Base-by-base conservation (phyloP, 2,329 filamentous ascomycete species). In the Nemania sp. region DNA sequence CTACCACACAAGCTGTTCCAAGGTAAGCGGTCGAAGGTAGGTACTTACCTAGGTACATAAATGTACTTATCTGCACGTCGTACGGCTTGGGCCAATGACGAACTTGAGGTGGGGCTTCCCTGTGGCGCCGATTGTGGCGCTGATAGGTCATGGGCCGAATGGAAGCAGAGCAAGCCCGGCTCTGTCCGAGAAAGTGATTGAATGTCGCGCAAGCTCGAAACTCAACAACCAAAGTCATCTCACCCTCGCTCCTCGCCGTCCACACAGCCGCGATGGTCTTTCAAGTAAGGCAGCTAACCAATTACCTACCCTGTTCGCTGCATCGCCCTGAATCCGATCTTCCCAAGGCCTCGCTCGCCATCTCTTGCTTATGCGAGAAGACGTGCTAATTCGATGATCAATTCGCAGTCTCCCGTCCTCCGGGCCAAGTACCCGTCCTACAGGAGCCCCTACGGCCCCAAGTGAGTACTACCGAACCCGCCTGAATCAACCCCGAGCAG, bases 401-500 rank as follows among this genome's bases (percentile, higher is more conserved):
- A 17, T n/a, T n/a, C n/a, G n/a, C 69, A 85, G 82, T 79, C 79
- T 74, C 77, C 78, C 71, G 68, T 77, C 73, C 78, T 75, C 75
- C 75, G 76, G 72, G 71, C 75, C 64, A 68, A 74, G 65, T 73
- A 68, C 65, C 73, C 75, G 48, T 67, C 74, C 63, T 88, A 87
- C 81, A 83, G 82, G 78, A 88, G 84, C 78, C 78, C 81, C 67
- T 87, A 85, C 74, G 86, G 85, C 73, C 87, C 87, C 54, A 88
- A 87, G 87, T 89, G 84, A 78, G 81, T 77, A 74, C 74, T 77
- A 74, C 74, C 63, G 37, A 57, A 34, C 29, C 37, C 50, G 35
- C 17, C 13, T 7, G 13, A 53, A 34, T 42, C 15, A 42, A 1
- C 25, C 9, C n/a, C 42, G 43, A 40, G 21, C 25, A 29, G 25